Conservation (phyloP, 805 yeast species). For the Kluyveromyces aestuarii region DNA sequence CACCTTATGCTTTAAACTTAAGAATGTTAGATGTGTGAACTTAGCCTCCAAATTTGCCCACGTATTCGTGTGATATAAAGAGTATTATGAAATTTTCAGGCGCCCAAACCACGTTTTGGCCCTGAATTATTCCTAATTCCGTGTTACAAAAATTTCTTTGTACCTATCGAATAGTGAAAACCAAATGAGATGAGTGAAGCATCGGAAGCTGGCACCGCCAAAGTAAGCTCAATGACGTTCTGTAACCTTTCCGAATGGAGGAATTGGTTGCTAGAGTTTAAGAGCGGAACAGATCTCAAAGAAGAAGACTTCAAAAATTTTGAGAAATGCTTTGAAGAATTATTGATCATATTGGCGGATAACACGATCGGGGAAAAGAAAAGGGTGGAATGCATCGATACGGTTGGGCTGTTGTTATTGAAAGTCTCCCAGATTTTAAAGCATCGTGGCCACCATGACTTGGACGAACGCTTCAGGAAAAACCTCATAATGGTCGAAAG, state of each 20-base stretch:
- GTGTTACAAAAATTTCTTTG: neutral
- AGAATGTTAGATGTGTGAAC: neutral
- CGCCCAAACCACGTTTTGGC: neutral
- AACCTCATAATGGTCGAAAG: conserved; percentile 14
- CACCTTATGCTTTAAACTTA: neutral
- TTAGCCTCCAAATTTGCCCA: neutral
- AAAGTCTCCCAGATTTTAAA: conserved; percentile 38
- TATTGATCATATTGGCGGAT: conserved; percentile 2
- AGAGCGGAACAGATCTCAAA: neutral
- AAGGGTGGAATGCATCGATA: conserved; percentile 42
- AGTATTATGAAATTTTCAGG: neutral
- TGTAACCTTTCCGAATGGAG: neutral
- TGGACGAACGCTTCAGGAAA: conserved; percentile 4
- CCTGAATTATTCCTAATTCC: neutral
- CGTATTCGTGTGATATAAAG: neutral
- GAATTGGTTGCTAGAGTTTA: neutral
- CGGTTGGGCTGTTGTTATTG: conserved; percentile 55
- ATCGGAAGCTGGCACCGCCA: neutral
- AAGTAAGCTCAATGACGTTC: neutral
- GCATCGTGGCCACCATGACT: conserved; percentile 10
- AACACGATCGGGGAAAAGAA: conserved; percentile 5
- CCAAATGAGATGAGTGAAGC: neutral
- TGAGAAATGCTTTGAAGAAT: conserved; percentile 1
- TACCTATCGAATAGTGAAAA: neutral
- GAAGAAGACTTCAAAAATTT: neutral